phyloP scores from a whole-genome alignment of 2,329 filamentous ascomycete genomes.

The Colletotrichum tamarilloi region DNA sequence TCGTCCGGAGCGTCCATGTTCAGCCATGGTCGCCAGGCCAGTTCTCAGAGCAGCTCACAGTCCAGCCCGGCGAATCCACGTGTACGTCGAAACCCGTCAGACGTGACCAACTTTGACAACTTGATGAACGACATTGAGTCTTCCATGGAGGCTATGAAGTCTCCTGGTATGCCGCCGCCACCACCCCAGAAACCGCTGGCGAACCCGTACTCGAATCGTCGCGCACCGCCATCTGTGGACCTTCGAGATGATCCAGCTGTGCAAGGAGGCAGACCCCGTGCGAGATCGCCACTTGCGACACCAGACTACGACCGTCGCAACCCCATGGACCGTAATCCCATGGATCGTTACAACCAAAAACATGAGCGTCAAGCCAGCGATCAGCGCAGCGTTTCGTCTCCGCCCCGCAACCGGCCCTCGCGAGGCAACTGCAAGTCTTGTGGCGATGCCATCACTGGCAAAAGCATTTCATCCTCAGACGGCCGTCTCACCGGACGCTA shows the following conservation, averaged over 20 bases:
- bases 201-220: slow-evolving; percentile 27
- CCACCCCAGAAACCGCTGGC: slow-evolving; percentile 37
- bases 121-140: slow-evolving; percentile 68
- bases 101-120: slow-evolving; percentile 59
- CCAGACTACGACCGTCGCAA: slow-evolving; percentile 34
- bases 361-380: slow-evolving; percentile 25
- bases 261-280: slow-evolving; percentile 37
- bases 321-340: slow-evolving; percentile 29
- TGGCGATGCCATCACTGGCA: slow-evolving; percentile 80
- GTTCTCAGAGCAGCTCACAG: slow-evolving; percentile 68
- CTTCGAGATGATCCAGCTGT: slow-evolving; percentile 48
- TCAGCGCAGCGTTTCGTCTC: slow-evolving; percentile 37
- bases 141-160: slow-evolving; percentile 56
- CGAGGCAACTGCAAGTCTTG: slow-evolving; percentile 89
- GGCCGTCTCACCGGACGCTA: slow-evolving; percentile 92
- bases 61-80: slow-evolving; percentile 65
- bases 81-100: slow-evolving; percentile 51
- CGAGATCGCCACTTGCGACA: slow-evolving; percentile 41
- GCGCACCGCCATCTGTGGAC: slow-evolving; percentile 35
- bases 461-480: slow-evolving; percentile 93
- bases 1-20: slow-evolving; percentile 73
- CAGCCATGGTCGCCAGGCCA: slow-evolving; percentile 68
- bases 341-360: slow-evolving; percentile 23
- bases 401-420: slow-evolving; percentile 50
- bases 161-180: slow-evolving; percentile 40